A percentile compares a stretch with the other conserved stretches of the same genome.
Evolutionary conservation across 1,284 basidiomycete species (phyloP).

Genomic region (Cutaneotrichosporon cavernicola): DNA sequence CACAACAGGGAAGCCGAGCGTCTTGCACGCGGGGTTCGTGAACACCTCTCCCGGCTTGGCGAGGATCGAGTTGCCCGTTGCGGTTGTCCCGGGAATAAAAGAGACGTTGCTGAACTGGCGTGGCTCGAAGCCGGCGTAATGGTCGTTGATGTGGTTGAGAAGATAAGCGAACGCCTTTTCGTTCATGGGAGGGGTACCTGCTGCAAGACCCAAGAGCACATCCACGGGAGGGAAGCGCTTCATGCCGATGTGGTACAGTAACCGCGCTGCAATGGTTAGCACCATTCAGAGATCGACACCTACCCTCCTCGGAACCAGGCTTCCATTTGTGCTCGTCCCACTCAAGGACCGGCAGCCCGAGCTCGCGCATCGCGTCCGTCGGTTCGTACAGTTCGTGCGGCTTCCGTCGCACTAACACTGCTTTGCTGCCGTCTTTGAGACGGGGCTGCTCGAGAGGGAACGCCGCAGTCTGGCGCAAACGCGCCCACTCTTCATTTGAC

Average conservation of each 20-base stretch:
- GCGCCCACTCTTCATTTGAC: slow-evolving; percentile 65
- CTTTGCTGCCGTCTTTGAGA: slow-evolving; percentile 41
- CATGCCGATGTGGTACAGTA: slow-evolving; percentile 78
- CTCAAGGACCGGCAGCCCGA: slow-evolving; percentile 79
- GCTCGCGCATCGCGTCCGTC: slow-evolving; percentile 65
- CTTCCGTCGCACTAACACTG: slow-evolving; percentile 56
- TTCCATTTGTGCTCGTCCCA: slow-evolving; percentile 86
- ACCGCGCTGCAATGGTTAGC: slow-evolving; percentile 63
- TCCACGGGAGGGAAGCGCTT: slow-evolving; percentile 69
- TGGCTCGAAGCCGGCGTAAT: slow-evolving; percentile 65
- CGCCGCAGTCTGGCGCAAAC: slow-evolving; percentile 74
- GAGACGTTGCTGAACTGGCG: slow-evolving; percentile 61
- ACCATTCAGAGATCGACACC: slow-evolving; percentile 58
- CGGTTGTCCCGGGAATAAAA: slow-evolving; percentile 74
- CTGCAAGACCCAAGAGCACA: slow-evolving; percentile 66
- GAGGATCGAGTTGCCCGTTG: slow-evolving; percentile 58
- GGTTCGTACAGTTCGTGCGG: slow-evolving; percentile 84
- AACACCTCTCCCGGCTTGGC: slow-evolving; percentile 74
- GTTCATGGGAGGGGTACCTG: slow-evolving; percentile 50
- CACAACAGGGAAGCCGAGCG: slow-evolving; percentile 67
- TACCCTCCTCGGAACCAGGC: slow-evolving; percentile 82
- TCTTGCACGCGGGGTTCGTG: slow-evolving; percentile 66
- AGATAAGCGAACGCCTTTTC: slow-evolving; percentile 71
- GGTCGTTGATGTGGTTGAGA: slow-evolving; percentile 64
- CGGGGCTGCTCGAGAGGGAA: slow-evolving; percentile 65